phyloP scores from a whole-genome alignment of 495 filamentous ascomycete species.

The Tuber umbilicatum region DNA sequence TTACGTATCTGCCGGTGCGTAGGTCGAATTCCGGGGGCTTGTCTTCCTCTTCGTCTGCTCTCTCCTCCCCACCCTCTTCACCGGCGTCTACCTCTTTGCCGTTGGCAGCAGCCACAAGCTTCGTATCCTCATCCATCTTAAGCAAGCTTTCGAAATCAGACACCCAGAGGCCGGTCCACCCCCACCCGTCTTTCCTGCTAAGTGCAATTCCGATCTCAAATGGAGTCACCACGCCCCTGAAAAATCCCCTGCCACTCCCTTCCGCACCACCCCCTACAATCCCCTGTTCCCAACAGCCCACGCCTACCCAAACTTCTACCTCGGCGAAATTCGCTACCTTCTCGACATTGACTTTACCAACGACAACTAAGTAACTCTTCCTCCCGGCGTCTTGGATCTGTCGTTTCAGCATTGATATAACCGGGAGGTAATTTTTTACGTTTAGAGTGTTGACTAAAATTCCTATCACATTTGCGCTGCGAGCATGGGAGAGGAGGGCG shows the following conservation, averaged over 20 bases:
- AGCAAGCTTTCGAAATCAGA: slow-evolving; percentile 46
- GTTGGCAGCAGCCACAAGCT: slow-evolving; percentile 3
- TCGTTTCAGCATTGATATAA: slow-evolving; percentile 62
- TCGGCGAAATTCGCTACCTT: slow-evolving; percentile 96
- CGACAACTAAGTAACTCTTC: slow-evolving; percentile 92
- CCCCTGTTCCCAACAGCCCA: slow-evolving; percentile 96
- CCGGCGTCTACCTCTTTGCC: slow-evolving; percentile 17
- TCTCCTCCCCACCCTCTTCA: slow-evolving; percentile 49
- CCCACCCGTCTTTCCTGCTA: slow-evolving; percentile 36
- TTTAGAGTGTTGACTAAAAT: slow-evolving; percentile 93
- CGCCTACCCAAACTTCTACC: slow-evolving; percentile 91
- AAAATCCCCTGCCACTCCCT: slow-evolving; percentile 60
- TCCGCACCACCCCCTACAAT: slow-evolving; percentile 50
- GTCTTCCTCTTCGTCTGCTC: slow-evolving; percentile 21
- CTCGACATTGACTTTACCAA: slow-evolving; percentile 90
- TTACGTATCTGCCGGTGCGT: slow-evolving; percentile 77
- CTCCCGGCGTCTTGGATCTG: slow-evolving; percentile 71
- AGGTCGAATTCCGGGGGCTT: slow-evolving; percentile 88
- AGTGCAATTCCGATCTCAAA: slow-evolving; percentile 79
- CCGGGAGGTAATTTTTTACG: slow-evolving; percentile 79
- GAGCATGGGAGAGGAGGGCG: slow-evolving; percentile 71
- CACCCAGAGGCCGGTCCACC: slow-evolving; percentile 47
- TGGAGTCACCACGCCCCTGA: slow-evolving; percentile 78
- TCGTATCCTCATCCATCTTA: slow-evolving; percentile 28
- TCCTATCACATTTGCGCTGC: slow-evolving; percentile 75